Conservation (phyloP, 1,284 basidiomycete genomes). For the Tremellales sp. region DNA sequence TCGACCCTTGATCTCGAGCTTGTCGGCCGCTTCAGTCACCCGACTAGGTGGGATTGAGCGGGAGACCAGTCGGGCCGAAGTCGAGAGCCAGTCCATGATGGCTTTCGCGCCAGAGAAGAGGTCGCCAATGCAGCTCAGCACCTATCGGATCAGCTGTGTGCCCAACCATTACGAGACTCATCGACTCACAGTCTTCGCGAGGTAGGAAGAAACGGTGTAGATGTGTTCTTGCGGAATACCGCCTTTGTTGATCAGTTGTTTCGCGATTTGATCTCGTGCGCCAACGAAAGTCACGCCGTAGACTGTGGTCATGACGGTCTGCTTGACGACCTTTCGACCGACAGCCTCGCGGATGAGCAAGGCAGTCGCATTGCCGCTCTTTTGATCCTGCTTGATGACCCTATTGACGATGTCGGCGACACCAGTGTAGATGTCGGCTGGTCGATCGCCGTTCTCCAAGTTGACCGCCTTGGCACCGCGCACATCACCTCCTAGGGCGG, state of each 20-base stretch:
- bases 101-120: conserved; percentile 85
- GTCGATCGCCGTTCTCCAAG: conserved; percentile 75
- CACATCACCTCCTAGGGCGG: conserved; percentile 89
- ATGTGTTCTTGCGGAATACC: conserved; percentile 69
- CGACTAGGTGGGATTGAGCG: conserved; percentile 80
- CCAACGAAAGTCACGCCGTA: conserved; percentile 97
- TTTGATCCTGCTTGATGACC: conserved; percentile 51
- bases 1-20: not conserved
- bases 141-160: conserved; percentile 45
- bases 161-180: not conserved
- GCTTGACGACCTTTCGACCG: conserved; percentile 94
- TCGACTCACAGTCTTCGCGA: conserved; percentile 64
- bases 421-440: conserved; percentile 93
- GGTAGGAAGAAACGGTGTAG: conserved; percentile 74
- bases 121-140: conserved; percentile 81
- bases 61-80: conserved; percentile 77
- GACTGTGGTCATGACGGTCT: conserved; percentile 99
- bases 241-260: conserved; percentile 72
- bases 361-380: conserved; percentile 58
- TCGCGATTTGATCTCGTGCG: conserved; percentile 91
- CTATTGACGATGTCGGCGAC: conserved; percentile 67
- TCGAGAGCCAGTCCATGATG: conserved; percentile 89
- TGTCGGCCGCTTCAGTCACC: conserved; percentile 53
- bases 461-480: conserved; percentile 92
- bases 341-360: conserved; percentile 71